These are phyloP conservation scores for Xanthoceras sorbifolium DNA, from an alignment of 345 rosid species.

Conservation along the genomic window DNA sequence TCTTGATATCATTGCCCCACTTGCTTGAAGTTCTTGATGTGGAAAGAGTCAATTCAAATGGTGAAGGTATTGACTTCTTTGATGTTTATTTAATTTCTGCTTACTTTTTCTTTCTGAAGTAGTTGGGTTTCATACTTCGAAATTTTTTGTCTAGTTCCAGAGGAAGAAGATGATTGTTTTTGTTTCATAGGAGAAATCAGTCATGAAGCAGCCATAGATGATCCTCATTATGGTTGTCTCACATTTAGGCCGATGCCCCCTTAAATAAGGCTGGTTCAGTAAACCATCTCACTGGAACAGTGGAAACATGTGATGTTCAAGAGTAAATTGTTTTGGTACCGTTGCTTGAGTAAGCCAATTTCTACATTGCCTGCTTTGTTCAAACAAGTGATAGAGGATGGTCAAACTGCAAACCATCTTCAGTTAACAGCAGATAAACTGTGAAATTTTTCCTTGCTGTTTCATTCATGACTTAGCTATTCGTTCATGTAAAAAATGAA, in stretches of 20 bases:
- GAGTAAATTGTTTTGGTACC: constrained; percentile 17
- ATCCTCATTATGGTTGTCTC: background rate
- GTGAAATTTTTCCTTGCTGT: background rate
- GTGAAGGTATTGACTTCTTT: constrained; percentile 20
- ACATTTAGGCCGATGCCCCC: background rate
- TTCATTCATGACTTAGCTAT: background rate
- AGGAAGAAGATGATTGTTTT: constrained; percentile 2
- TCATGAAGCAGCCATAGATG: background rate
- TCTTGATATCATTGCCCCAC: constrained; percentile 39
- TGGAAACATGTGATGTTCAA: constrained; percentile 6
- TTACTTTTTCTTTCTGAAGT: background rate
- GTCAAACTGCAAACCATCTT: constrained; percentile 14
- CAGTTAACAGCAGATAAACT: background rate
- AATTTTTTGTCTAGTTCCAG: background rate
- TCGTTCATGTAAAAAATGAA: background rate
- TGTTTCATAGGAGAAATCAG: constrained; percentile 6
- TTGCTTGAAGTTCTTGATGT: constrained; percentile 29
- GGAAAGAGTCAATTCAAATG: constrained; percentile 14
- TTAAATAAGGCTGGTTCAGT: background rate
- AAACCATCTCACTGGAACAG: background rate
- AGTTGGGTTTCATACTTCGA: background rate
- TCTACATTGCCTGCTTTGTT: constrained; percentile 14
- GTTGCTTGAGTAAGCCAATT: constrained; percentile 1
- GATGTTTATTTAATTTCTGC: background rate
- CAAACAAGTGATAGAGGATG: constrained; percentile 15